Conservation (phyloP, 169 alveolate species). For the Sarcocystis neurona region DNA sequence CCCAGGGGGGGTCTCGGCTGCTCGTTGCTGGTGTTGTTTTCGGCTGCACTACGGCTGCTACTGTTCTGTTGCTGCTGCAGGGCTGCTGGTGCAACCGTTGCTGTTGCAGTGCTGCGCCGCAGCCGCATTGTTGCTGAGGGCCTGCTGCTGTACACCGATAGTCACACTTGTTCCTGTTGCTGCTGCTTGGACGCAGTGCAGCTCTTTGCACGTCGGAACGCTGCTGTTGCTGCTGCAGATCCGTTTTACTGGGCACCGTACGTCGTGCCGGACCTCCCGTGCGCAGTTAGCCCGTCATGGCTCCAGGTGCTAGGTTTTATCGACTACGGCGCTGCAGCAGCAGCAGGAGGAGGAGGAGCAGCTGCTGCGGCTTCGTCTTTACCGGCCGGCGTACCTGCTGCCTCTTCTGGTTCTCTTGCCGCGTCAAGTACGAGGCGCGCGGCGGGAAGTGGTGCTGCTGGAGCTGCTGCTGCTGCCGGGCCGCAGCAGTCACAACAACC, state of each 20-base stretch:
- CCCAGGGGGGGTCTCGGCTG: too few relatives aligned
- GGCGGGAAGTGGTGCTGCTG: too few relatives aligned
- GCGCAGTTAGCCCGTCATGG: neutral
- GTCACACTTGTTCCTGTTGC: neutral
- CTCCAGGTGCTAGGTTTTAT: neutral
- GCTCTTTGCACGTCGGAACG: too few relatives aligned
- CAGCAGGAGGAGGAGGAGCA: neutral
- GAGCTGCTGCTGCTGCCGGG: too few relatives aligned
- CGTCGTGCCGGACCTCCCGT: neutral
- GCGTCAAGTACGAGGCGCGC: neutral
- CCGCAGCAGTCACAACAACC: neutral
- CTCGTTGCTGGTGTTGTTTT: too few relatives aligned
- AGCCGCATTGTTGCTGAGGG: too few relatives aligned
- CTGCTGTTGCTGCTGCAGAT: neutral
- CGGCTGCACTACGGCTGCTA: too few relatives aligned
- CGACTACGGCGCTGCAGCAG: neutral
- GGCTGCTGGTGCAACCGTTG: too few relatives aligned
- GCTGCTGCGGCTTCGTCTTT: neutral
- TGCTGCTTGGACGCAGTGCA: neutral
- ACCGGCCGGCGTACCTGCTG: neutral
- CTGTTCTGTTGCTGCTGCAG: too few relatives aligned
- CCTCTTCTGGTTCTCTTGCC: neutral
- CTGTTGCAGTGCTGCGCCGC: too few relatives aligned
- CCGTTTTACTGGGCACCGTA: conserved; percentile 20
- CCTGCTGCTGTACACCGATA: too few relatives aligned